A percentile compares a stretch with the other conserved stretches of the same genome.
Evolutionary conservation across 1,284 basidiomycete genomes (phyloP).

Genomic region (Vanrija humicola): DNA sequence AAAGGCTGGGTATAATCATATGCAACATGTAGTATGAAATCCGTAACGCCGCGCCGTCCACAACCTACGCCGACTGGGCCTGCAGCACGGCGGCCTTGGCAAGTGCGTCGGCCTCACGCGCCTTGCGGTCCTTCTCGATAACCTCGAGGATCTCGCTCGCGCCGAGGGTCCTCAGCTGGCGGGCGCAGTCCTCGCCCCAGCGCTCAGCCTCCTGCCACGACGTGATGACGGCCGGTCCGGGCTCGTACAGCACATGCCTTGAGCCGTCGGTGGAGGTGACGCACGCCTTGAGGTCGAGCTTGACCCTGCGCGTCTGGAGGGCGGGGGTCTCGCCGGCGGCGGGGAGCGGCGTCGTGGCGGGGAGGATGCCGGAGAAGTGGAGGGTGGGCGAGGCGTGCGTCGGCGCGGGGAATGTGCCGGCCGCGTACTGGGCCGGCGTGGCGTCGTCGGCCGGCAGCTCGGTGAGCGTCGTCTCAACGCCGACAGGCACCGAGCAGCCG

Average conservation of each 20-base stretch:
- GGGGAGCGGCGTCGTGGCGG: slow-evolving; percentile 14
- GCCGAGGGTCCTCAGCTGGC: slow-evolving; percentile 61
- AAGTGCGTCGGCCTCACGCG: slow-evolving; percentile 55
- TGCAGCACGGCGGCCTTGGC: slow-evolving; percentile 22
- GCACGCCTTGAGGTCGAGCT: slow-evolving; percentile 66
- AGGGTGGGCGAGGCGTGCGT: slow-evolving; percentile 33
- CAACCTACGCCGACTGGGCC: not conserved
- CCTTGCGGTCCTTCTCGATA: slow-evolving; percentile 64
- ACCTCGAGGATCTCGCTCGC: slow-evolving; percentile 73
- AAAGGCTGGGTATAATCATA: too few relatives aligned
- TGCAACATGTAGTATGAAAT: too few relatives aligned
- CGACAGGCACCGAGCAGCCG: slow-evolving; percentile 96
- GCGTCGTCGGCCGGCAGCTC: slow-evolving; percentile 20
- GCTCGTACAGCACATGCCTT: slow-evolving; percentile 64
- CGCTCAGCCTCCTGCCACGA: slow-evolving; percentile 60
- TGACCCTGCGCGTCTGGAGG: slow-evolving; percentile 33
- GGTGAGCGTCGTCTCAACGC: slow-evolving; percentile 59
- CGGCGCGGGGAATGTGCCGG: slow-evolving; percentile 19
- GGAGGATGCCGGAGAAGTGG: slow-evolving; percentile 44
- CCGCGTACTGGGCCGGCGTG: slow-evolving; percentile 10
- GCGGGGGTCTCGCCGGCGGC: slow-evolving; percentile 13
- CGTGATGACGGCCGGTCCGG: slow-evolving; percentile 57
- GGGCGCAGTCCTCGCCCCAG: slow-evolving; percentile 65
- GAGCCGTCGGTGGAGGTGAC: slow-evolving; percentile 73
- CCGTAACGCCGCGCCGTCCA: too few relatives aligned